Evolutionary conservation across 129 eudicot genomes (phyloP).

Genomic region (Centella asiatica): DNA sequence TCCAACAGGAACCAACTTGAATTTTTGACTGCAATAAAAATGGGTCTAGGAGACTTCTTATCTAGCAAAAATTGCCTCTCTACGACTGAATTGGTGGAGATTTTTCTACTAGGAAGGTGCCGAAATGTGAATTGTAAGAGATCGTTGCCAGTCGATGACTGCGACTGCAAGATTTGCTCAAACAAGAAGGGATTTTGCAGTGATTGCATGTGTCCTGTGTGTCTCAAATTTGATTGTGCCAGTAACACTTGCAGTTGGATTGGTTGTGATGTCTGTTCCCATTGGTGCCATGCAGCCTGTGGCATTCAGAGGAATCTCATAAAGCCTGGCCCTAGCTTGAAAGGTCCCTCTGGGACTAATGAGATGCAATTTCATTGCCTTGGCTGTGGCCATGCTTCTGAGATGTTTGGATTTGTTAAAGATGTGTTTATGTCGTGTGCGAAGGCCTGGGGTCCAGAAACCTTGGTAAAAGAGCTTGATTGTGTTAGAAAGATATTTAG

Average conservation of each 20-base stretch:
- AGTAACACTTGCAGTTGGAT: constrained; percentile 92
- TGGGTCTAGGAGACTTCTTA: constrained; percentile 58
- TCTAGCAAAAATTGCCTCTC: constrained; percentile 32
- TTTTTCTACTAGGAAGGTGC: constrained; percentile 68
- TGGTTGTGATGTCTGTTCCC: constrained; percentile 88
- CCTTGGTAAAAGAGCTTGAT: constrained; percentile 67
- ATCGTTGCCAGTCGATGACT: constrained; percentile 70
- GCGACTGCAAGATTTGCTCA: constrained; percentile 92
- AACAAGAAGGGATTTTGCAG: constrained; percentile 80
- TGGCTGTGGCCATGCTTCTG: constrained; percentile 89
- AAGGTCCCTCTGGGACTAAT: constrained; percentile 54
- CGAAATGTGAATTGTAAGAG: constrained; percentile 68
- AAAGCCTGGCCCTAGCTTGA: constrained; percentile 64
- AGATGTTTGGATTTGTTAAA: constrained; percentile 91
- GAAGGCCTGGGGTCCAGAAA: constrained; percentile 54
- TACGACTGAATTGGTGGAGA: constrained; percentile 51
- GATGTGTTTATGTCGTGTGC: constrained; percentile 73
- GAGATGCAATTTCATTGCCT: constrained; percentile 89
- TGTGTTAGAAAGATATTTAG: constrained; percentile 71
- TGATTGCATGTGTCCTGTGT: constrained; percentile 90
- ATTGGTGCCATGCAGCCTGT: constrained; percentile 89
- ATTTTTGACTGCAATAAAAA: constrained; percentile 55
- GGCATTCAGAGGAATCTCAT: constrained; percentile 58
- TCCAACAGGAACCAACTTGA: constrained; percentile 54
- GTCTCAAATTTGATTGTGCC: constrained; percentile 81